phyloP scores from a whole-genome alignment of 1,284 basidiomycete species.

The Microbotryum intermedium region DNA sequence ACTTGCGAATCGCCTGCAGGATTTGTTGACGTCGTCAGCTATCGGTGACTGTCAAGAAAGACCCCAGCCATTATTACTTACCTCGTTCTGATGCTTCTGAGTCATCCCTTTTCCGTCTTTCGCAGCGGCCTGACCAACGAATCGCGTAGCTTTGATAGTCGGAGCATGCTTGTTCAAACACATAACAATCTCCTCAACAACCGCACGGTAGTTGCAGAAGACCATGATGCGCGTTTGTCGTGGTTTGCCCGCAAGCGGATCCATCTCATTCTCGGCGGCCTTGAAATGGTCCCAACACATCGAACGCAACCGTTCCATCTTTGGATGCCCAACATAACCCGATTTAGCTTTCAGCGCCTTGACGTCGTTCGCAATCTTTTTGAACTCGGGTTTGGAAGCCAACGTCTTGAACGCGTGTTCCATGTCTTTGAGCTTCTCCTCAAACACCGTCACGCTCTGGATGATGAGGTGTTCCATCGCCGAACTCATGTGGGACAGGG shows the following conservation, averaged over 20 bases:
- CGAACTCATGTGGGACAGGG: conserved; percentile 53
- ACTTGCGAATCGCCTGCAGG: conserved; percentile 64
- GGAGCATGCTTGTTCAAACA: conserved; percentile 57
- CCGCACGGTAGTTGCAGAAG: conserved; percentile 80
- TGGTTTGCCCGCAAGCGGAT: conserved; percentile 35
- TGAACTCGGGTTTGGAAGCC: conserved; percentile 39
- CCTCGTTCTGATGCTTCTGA: conserved; percentile 85
- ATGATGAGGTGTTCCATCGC: conserved; percentile 79
- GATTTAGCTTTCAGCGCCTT: conserved; percentile 7
- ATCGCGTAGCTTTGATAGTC: conserved; percentile 66
- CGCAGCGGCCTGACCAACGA: conserved; percentile 84
- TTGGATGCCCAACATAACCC: conserved; percentile 58
- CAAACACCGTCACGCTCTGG: conserved; percentile 69
- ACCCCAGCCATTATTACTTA: conserved; percentile 37
- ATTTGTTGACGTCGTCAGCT: conserved; percentile 8
- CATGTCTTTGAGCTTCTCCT: conserved; percentile 49
- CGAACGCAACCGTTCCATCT: conserved; percentile 74
- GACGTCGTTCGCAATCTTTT: conserved; percentile 38
- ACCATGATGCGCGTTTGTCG: conserved; percentile 66
- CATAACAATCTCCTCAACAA: conserved; percentile 78
- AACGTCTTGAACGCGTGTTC: conserved; percentile 32
- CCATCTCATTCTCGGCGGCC: conserved; percentile 47
- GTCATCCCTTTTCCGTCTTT: conserved; percentile 80
- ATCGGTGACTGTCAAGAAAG: neutral
- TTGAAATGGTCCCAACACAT: conserved; percentile 74